phyloP scores from a whole-genome alignment of 345 rosid species.

The Aquilaria malaccensis region DNA sequence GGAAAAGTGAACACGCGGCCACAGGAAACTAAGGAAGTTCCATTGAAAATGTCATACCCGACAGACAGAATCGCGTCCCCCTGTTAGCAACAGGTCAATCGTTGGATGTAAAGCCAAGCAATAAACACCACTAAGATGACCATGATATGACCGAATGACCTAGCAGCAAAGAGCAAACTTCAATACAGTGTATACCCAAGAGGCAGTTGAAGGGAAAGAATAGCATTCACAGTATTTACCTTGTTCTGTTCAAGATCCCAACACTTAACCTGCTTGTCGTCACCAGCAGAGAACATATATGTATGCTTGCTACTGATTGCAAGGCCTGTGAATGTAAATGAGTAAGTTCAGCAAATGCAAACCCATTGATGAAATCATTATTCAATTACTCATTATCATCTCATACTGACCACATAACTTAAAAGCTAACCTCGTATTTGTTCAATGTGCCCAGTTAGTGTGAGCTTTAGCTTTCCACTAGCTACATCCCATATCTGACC shows the following conservation, averaged over 20 bases:
- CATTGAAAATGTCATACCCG: conserved; percentile 46
- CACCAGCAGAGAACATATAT: conserved; percentile 99
- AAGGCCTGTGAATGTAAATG: conserved; percentile 50
- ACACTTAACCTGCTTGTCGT: conserved; percentile 98
- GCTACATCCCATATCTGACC: conserved; percentile 95
- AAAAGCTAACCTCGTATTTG: conserved; percentile 74
- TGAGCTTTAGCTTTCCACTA: conserved; percentile 82
- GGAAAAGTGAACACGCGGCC: background rate
- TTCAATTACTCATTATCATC: conserved; percentile 1
- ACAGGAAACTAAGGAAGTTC: background rate
- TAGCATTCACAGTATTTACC: conserved; percentile 31
- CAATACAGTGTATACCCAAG: conserved; percentile 1
- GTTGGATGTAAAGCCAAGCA: conserved; percentile 99
- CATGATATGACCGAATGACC: conserved; percentile 96
- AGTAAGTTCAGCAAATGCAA: background rate
- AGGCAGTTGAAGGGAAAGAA: background rate
- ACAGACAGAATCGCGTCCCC: conserved; percentile 98
- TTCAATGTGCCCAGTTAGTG: conserved; percentile 95
- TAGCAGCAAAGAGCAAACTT: conserved; percentile 19
- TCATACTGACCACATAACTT: too few species aligned
- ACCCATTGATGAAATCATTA: conserved; percentile 3
- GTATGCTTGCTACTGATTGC: conserved; percentile 87
- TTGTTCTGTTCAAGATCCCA: conserved; percentile 99
- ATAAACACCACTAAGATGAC: conserved; percentile 97
- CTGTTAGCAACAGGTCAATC: conserved; percentile 79